Conservation (phyloP, 805 yeast species). For the Wickerhamiella brachini region DNA sequence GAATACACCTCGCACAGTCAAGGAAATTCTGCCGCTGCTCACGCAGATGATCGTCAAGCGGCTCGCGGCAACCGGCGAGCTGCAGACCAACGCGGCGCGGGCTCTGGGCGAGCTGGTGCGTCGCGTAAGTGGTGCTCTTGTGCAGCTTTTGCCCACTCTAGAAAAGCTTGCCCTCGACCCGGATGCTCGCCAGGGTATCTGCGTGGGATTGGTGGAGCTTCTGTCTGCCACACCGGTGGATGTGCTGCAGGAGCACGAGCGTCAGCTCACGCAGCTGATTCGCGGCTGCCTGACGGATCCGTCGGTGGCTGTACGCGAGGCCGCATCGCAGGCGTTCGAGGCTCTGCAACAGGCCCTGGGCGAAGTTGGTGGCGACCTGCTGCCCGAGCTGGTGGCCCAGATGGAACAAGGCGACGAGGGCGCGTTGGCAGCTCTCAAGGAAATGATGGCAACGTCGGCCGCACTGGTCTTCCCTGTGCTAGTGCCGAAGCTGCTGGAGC, state of each 20-base stretch:
- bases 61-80: conserved; percentile 68
- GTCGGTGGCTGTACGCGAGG: conserved; percentile 61
- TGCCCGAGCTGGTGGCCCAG: conserved; percentile 68
- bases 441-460: conserved; percentile 80
- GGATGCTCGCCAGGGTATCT: conserved; percentile 91
- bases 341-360: conserved; percentile 73
- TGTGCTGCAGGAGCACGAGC: conserved; percentile 50
- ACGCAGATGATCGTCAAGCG: conserved; percentile 67
- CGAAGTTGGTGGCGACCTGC: conserved; percentile 70
- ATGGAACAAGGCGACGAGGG: conserved; percentile 37
- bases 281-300: conserved; percentile 68
- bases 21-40: conserved; percentile 77
- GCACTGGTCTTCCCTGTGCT: conserved; percentile 88
- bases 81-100: conserved; percentile 80
- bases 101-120: conserved; percentile 90
- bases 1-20: conserved; percentile 87
- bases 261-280: conserved; percentile 55
- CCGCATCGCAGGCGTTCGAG: conserved; percentile 88
- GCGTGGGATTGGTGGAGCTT: conserved; percentile 81
- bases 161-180: conserved; percentile 52
- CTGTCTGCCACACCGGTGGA: conserved; percentile 50
- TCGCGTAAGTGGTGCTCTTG: conserved; percentile 73
- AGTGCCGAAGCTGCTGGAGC: conserved; percentile 66
- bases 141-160: conserved; percentile 74
- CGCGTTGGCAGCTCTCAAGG: conserved; percentile 79